Base-by-base conservation (phyloP, 2,329 filamentous ascomycete species). In the Penicillium sp. region DNA sequence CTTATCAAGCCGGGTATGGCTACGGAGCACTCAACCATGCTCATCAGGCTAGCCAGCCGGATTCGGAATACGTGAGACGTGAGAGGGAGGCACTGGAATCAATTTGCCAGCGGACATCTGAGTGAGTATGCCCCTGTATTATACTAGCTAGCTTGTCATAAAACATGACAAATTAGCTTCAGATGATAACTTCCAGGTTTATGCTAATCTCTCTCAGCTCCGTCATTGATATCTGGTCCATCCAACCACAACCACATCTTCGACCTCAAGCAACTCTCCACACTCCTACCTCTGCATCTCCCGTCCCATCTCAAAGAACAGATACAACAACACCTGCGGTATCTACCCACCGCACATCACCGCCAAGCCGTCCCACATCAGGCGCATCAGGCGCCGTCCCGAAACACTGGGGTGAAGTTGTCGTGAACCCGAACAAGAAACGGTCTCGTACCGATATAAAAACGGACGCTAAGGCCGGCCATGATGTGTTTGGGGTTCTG, bases 71-170 rank as follows among this genome's bases (percentile, higher is more conserved):
- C 53, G 57, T 75, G 56, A 75, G 72, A 57, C 73, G 74, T 35
- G 76, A 78, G 58, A 65, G 75, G 40, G 76, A 78, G 61, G 75
- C 75, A 8, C 61, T 78, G 39, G 75, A 78, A 57, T 72, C 74
- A 5, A 78, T 78, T 57, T 77, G 76, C 60, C 76, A 78, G 59
- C 68, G 72, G 46, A 72, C 75, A 50, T 78, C 76, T n/a, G 76
- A 78, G 76, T 78, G 57, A 68, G 72, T 65, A 37, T 29, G 21
- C 29, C 8, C 7, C 8, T 8, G 7, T 10, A 10, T 18, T 12
- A 12, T 16, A 4, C 10, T 7, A 23, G 23, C 4, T 12, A 3
- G 2, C 16, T 3, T 32, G 9, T 32, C 23, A 23, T 37, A 6
- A 16, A 29, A n/a, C 9, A 35, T 6, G 32, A 16, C 32, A 47